These are phyloP conservation scores for Meripilus lineatus DNA, from an alignment of 1,284 basidiomycete species.

Conservation along the genomic window DNA sequence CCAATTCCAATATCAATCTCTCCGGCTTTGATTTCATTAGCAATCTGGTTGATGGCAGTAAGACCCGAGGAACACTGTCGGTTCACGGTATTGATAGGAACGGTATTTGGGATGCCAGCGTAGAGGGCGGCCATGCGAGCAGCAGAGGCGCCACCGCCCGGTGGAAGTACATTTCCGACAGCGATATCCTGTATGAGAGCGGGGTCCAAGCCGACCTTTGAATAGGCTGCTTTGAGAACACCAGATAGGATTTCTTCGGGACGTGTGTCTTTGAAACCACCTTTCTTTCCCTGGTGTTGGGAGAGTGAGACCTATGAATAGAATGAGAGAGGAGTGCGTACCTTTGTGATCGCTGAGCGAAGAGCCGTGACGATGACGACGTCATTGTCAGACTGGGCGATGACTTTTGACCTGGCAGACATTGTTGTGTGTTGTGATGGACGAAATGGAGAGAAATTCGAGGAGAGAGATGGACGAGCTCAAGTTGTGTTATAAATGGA, in stretches of 20 bases:
- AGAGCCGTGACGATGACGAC: constrained; percentile 89
- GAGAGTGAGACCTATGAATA: background rate
- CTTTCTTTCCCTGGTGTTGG: constrained; percentile 70
- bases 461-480: background rate
- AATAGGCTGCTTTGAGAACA: constrained; percentile 73
- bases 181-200: constrained; percentile 84
- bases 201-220: constrained; percentile 68
- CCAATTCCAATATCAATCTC: constrained; percentile 94
- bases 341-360: constrained; percentile 89
- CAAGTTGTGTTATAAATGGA: background rate
- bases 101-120: constrained; percentile 85
- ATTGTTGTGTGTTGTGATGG: constrained; percentile 19
- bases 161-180: constrained; percentile 92
- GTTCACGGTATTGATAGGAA: constrained; percentile 87
- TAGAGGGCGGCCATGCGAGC: constrained; percentile 95
- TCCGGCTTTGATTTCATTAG: constrained; percentile 80
- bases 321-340: constrained; percentile 25
- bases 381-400: constrained; percentile 68
- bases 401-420: constrained; percentile 42
- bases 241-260: constrained; percentile 89
- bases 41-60: constrained; percentile 86
- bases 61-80: constrained; percentile 94
- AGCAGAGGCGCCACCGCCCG: constrained; percentile 84
- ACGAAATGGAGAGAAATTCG: constrained; percentile 10
- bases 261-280: constrained; percentile 90